phyloP scores from a whole-genome alignment of 495 filamentous ascomycete genomes.

The Hypomontagnella submonticulosa region DNA sequence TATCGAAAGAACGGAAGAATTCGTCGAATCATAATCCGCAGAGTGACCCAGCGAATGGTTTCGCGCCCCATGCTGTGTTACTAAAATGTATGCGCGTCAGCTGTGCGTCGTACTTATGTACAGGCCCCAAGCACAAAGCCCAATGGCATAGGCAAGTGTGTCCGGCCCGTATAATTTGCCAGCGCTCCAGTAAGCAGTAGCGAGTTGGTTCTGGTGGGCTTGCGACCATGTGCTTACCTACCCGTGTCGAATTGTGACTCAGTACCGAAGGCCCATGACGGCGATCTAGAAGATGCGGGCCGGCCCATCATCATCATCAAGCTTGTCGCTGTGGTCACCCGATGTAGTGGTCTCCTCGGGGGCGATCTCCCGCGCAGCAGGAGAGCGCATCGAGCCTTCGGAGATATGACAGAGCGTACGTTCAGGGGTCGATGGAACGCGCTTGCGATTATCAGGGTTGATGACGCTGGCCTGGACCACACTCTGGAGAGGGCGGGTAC shows the following conservation, averaged over 20 bases:
- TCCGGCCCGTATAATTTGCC: conserved; percentile 13
- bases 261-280: background rate
- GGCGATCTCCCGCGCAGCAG: background rate
- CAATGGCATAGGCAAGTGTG: conserved; percentile 22
- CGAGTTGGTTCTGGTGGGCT: too few species aligned
- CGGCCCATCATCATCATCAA: background rate
- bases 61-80: conserved; percentile 21
- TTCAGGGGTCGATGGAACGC: conserved; percentile 3
- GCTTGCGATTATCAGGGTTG: conserved; percentile 3
- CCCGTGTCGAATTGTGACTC: too few species aligned
- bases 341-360: conserved; percentile 1
- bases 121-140: background rate
- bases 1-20: conserved; percentile 6
- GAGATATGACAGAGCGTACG: background rate
- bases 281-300: conserved; percentile 12
- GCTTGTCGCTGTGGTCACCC: background rate
- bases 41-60: conserved; percentile 5
- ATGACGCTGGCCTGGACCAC: conserved; percentile 3
- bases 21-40: conserved; percentile 15
- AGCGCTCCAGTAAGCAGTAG: conserved; percentile 21
- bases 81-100: conserved; percentile 36
- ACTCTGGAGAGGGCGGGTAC: conserved; percentile 11
- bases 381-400: background rate
- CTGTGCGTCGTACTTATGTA: conserved; percentile 4
- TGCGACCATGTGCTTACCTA: too few species aligned